A percentile compares a stretch with the other conserved stretches of the same genome.
These are phyloP conservation scores for Diplodia corticola DNA, from an alignment of 2,329 filamentous ascomycete species.

Conservation along the genomic window DNA sequence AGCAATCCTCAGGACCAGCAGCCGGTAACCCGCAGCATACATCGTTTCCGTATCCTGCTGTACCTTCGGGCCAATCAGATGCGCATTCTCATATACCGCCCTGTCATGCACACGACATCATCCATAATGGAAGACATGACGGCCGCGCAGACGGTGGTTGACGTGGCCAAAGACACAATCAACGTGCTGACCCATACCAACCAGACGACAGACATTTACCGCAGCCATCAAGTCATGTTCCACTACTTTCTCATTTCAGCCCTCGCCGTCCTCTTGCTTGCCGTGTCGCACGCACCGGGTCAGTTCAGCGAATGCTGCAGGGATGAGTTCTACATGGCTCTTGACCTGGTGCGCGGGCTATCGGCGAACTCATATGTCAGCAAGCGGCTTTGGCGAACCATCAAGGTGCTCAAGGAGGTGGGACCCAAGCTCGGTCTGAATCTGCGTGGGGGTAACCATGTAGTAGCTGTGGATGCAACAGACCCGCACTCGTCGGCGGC, in stretches of 20 bases:
- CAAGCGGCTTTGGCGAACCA: constrained; percentile 71
- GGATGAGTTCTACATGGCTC: constrained; percentile 76
- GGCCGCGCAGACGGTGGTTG: constrained; percentile 72
- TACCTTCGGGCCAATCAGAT: constrained; percentile 88
- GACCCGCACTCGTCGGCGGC: constrained; percentile 64
- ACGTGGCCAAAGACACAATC: constrained; percentile 75
- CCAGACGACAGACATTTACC: constrained; percentile 70
- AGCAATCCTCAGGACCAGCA: constrained; percentile 33
- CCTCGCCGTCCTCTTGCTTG: constrained; percentile 73
- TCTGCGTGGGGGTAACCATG: constrained; percentile 35
- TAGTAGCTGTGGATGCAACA: constrained; percentile 39
- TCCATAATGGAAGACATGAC: constrained; percentile 76
- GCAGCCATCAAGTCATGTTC: constrained; percentile 72
- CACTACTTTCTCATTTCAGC: constrained; percentile 77
- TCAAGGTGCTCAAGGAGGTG: constrained; percentile 69
- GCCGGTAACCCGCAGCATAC: constrained; percentile 63
- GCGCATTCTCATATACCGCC: constrained; percentile 84
- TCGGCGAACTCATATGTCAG: constrained; percentile 71
- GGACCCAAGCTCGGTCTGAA: constrained; percentile 67
- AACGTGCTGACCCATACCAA: constrained; percentile 70
- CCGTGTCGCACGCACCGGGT: constrained; percentile 72
- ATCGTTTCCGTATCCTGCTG: constrained; percentile 77
- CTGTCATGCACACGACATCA: constrained; percentile 78
- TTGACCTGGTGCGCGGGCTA: constrained; percentile 72
- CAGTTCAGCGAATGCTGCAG: constrained; percentile 68